These are phyloP conservation scores for Pelargonium cotyledonis DNA, from an alignment of 441 rosid species.

Conservation along the genomic window DNA sequence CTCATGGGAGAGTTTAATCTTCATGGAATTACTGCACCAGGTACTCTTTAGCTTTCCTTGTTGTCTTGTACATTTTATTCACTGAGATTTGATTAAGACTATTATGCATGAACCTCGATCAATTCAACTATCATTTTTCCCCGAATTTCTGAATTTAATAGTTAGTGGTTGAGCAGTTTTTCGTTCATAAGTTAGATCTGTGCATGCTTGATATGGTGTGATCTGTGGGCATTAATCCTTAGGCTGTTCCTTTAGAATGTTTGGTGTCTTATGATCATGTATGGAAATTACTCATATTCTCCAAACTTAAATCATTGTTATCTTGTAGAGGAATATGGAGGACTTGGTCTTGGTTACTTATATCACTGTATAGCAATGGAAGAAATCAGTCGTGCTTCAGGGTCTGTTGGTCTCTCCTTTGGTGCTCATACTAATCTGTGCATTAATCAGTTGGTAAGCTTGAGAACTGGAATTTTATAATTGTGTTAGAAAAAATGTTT, in stretches of 20 bases:
- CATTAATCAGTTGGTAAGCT: conserved; percentile 81
- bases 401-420: conserved; percentile 87
- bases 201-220: neutral
- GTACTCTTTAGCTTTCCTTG: conserved; percentile 22
- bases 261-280: neutral
- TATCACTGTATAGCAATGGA: conserved; percentile 92
- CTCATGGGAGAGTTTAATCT: too few species aligned
- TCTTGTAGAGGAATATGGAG: conserved; percentile 81
- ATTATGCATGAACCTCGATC: neutral
- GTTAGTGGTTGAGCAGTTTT: neutral
- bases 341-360: conserved; percentile 93
- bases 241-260: neutral
- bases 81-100: neutral
- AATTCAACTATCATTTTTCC: neutral
- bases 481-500: neutral
- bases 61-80: neutral
- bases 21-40: conserved; percentile 81
- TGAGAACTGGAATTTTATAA: neutral
- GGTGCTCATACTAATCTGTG: conserved; percentile 96
- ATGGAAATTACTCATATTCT: neutral
- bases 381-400: conserved; percentile 86
- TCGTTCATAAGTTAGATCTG: neutral
- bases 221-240: neutral
- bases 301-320: conserved; percentile 7
- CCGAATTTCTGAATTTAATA: neutral